Evolutionary conservation across 768 basidiomycete species (phyloP).

Genomic region (Serendipita sp.): DNA sequence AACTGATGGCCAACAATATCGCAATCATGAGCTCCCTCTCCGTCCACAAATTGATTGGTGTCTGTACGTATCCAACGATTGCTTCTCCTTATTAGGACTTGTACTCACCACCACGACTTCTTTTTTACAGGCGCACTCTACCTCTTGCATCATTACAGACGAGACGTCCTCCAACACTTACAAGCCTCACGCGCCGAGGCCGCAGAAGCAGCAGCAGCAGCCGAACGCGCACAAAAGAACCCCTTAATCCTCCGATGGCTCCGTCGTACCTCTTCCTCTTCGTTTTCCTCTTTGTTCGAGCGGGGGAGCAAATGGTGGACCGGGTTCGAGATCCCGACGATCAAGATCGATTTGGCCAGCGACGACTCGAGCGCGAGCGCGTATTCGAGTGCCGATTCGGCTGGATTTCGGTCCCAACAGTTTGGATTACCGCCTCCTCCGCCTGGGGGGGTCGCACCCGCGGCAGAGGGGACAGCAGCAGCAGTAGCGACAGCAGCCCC

Average conservation of each 20-base stretch:
- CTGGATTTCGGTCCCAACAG: neutral
- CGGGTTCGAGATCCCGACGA: neutral
- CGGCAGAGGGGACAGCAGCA: too few relatives aligned
- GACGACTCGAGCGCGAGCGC: conserved; percentile 2
- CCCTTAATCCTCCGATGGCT: neutral
- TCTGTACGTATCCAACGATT: neutral
- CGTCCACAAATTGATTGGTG: neutral
- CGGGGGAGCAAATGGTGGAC: neutral
- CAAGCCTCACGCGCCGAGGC: too few relatives aligned
- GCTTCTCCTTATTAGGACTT: neutral
- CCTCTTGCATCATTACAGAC: neutral
- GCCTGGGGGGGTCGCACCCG: too few relatives aligned
- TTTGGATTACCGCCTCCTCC: neutral
- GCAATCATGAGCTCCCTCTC: neutral
- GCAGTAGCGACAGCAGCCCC: too few relatives aligned
- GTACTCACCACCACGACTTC: neutral
- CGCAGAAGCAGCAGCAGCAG: too few relatives aligned
- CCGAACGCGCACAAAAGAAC: neutral
- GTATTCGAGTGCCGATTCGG: neutral
- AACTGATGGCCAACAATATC: neutral
- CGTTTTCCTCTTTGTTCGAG: neutral
- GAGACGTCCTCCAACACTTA: neutral
- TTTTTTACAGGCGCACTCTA: neutral
- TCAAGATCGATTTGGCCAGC: conserved; percentile 1
- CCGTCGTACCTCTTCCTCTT: neutral